Percentiles rank a stretch among this genome's conserved stretches.
phyloP scores from a whole-genome alignment of 306 rosid genomes.

The Ziziphus jujuba region DNA sequence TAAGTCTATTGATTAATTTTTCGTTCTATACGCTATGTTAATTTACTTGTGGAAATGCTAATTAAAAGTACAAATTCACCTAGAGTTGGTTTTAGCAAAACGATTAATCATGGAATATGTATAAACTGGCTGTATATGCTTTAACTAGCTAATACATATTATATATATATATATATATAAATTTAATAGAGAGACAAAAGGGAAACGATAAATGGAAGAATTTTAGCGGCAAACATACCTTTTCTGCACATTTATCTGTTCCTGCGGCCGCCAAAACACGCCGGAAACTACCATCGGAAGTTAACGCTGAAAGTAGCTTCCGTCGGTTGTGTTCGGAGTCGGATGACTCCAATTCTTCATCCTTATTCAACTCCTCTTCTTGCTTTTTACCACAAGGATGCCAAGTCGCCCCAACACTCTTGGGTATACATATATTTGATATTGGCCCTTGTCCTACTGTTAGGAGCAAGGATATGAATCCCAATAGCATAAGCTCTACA shows the following conservation, averaged over 20 bases:
- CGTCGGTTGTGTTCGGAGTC: slow-evolving; percentile 17
- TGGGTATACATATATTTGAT: slow-evolving; percentile 61
- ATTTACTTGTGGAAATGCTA: too few species aligned
- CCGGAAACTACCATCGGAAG: slow-evolving; percentile 20
- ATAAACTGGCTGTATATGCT: too few species aligned
- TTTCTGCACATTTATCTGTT: slow-evolving; percentile 49
- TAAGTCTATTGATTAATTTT: too few species aligned
- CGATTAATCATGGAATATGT: too few species aligned
- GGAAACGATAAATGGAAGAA: too few species aligned
- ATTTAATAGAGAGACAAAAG: too few species aligned
- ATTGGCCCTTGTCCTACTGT: slow-evolving; percentile 69
- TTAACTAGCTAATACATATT: too few species aligned
- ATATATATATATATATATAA: too few species aligned
- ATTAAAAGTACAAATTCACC: too few species aligned
- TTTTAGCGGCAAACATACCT: slow-evolving; percentile 25
- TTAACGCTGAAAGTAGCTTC: slow-evolving; percentile 32
- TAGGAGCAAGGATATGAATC: slow-evolving; percentile 80
- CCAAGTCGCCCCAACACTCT: slow-evolving; percentile 59
- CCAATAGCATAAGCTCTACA: slow-evolving; percentile 83
- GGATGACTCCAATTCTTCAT: not conserved
- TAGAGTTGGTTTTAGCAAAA: too few species aligned
- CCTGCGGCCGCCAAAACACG: slow-evolving; percentile 55
- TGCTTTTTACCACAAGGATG: slow-evolving; percentile 52
- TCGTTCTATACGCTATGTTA: too few species aligned
- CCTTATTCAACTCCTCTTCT: not conserved